These are phyloP conservation scores for Chloranthus sessilifolius DNA, from an alignment of 164 flowering plant genomes.

Conservation along the genomic window DNA sequence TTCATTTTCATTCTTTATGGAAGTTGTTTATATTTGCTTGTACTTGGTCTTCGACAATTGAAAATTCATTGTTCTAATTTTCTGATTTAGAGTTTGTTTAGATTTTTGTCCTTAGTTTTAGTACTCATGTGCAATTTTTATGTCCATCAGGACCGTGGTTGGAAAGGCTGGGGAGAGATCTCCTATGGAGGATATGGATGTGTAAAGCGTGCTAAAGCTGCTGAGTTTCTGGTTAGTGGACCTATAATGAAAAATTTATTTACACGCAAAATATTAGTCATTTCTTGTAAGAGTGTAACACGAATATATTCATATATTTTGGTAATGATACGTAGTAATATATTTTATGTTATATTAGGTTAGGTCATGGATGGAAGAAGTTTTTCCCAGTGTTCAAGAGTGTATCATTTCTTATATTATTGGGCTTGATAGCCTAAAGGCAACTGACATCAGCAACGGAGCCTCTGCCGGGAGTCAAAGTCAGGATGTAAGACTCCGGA, in stretches of 20 bases:
- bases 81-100: neutral
- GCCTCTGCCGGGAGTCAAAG: conserved; percentile 8
- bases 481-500: conserved; percentile 71
- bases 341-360: conserved; percentile 40
- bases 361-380: conserved; percentile 88
- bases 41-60: neutral
- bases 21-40: neutral
- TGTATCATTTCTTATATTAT: conserved; percentile 67
- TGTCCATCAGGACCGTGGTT: conserved; percentile 62
- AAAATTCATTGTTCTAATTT: neutral
- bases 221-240: conserved; percentile 67
- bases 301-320: neutral
- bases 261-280: no score
- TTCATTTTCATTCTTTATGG: neutral
- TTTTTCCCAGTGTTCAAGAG: conserved; percentile 41
- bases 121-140: neutral
- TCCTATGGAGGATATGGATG: conserved; percentile 85
- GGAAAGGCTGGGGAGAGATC: conserved; percentile 99
- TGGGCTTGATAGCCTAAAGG: conserved; percentile 85
- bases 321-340: neutral
- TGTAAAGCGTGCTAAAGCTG: conserved; percentile 76
- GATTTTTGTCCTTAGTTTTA: neutral
- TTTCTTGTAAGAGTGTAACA: neutral
- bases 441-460: conserved; percentile 17
- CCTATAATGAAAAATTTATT: neutral